A percentile compares a stretch with the other conserved stretches of the same genome.
These are phyloP conservation scores for Moesziomyces parantarcticus DNA, from an alignment of 1,284 basidiomycete species.

Conservation along the genomic window DNA sequence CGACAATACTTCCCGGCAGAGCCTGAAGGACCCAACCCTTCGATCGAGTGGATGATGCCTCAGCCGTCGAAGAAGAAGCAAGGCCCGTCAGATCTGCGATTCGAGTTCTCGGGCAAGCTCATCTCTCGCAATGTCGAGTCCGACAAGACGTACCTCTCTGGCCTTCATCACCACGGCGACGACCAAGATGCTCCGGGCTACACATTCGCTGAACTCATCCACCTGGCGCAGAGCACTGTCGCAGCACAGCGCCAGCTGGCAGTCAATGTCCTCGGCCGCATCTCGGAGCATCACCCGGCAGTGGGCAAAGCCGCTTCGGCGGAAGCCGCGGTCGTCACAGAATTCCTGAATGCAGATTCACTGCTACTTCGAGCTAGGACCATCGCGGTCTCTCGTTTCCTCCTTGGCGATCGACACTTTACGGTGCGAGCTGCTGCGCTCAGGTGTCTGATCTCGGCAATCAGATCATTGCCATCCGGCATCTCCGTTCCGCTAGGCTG, in stretches of 20 bases:
- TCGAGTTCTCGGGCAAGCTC: conserved; percentile 56
- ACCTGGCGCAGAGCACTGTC: conserved; percentile 83
- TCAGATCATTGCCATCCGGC: conserved; percentile 34
- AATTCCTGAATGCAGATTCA: conserved; percentile 19
- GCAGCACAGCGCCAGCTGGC: conserved; percentile 85
- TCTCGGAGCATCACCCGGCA: conserved; percentile 66
- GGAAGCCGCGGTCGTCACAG: neutral
- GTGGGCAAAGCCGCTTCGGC: neutral
- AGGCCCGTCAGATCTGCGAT: conserved; percentile 39
- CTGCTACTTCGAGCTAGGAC: conserved; percentile 25
- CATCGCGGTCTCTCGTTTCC: conserved; percentile 51
- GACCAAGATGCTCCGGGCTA: conserved; percentile 87
- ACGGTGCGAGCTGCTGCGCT: conserved; percentile 55
- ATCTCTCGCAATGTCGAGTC: conserved; percentile 17
- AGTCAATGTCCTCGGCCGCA: conserved; percentile 78
- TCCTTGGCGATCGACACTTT: conserved; percentile 54
- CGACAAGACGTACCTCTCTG: conserved; percentile 68
- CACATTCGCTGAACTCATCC: conserved; percentile 85
- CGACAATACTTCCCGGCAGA: conserved; percentile 82
- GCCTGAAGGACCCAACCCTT: conserved; percentile 53
- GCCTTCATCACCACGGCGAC: conserved; percentile 83
- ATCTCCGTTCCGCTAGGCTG: conserved; percentile 10
- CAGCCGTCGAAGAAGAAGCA: neutral
- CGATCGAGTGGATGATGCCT: conserved; percentile 59
- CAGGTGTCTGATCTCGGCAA: conserved; percentile 31